Percentiles rank a stretch among this genome's conserved stretches.
Evolutionary conservation across 768 basidiomycete genomes (phyloP).

Genomic region (Lactifluus echinatus): DNA sequence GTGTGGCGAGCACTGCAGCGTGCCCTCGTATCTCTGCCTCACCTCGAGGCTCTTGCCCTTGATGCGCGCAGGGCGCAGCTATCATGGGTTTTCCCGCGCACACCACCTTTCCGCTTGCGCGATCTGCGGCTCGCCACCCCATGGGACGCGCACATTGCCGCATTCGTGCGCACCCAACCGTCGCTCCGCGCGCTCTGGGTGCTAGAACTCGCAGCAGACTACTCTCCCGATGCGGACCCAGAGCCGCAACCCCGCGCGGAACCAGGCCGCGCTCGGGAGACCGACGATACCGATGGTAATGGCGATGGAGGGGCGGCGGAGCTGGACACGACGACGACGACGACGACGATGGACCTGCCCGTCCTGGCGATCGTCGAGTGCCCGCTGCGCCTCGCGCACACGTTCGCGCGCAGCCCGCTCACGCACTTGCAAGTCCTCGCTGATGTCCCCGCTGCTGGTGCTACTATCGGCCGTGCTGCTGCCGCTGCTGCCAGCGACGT

Average conservation of each 20-base stretch:
- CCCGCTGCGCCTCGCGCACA: conserved; percentile 33
- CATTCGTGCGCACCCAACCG: conserved; percentile 42
- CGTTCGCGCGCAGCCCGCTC: conserved; percentile 34
- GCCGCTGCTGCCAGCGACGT: no score
- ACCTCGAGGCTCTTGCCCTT: conserved; percentile 38
- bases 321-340: neutral
- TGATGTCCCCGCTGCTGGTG: conserved; percentile 28
- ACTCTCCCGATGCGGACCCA: neutral
- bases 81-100: conserved; percentile 38
- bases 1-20: conserved; percentile 40
- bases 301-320: neutral
- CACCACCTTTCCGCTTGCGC: conserved; percentile 37
- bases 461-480: no score
- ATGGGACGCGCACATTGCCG: conserved; percentile 40
- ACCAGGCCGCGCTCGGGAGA: neutral
- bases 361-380: conserved; percentile 39
- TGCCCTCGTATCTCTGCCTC: conserved; percentile 36
- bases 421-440: conserved; percentile 38
- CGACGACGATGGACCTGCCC: conserved; percentile 27
- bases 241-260: neutral
- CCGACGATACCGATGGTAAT: no score
- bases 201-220: conserved; percentile 9
- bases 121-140: conserved; percentile 41
- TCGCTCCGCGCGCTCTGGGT: conserved; percentile 34
- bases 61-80: conserved; percentile 24